Evolutionary conservation across 768 basidiomycete species (phyloP).

Genomic region (Tylopilus sp.): DNA sequence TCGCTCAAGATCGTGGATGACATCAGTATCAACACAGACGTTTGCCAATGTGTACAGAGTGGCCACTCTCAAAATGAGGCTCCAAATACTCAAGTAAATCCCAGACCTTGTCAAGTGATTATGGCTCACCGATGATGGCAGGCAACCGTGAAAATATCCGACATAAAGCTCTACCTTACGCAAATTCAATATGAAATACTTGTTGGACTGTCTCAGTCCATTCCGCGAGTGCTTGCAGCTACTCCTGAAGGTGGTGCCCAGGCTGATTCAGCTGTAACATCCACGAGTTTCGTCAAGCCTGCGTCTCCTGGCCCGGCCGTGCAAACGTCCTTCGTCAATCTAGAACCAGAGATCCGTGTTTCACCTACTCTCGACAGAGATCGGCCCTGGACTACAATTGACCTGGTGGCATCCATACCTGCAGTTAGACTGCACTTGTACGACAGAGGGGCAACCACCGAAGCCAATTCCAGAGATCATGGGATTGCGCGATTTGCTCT

Average conservation of each 20-base stretch:
- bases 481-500: conserved; percentile 87
- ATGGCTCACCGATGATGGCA: conserved; percentile 28
- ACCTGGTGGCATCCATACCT: conserved; percentile 67
- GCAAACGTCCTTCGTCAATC: conserved; percentile 13
- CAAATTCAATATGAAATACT: conserved; percentile 79
- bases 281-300: conserved; percentile 1
- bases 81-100: conserved; percentile 74
- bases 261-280: conserved; percentile 24
- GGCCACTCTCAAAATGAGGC: conserved; percentile 50
- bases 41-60: conserved; percentile 59
- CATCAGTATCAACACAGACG: conserved; percentile 67
- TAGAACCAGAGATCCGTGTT: conserved; percentile 56
- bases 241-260: conserved; percentile 41
- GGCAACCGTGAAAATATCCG: conserved; percentile 74
- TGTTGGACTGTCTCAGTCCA: conserved; percentile 59
- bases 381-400: conserved; percentile 61
- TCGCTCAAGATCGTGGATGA: conserved; percentile 89
- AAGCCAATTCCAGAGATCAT: conserved; percentile 60
- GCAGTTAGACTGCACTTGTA: conserved; percentile 85
- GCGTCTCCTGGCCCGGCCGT: not conserved
- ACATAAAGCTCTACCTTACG: conserved; percentile 80
- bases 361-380: conserved; percentile 20
- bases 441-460: conserved; percentile 56
- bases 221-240: conserved; percentile 60
- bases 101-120: not conserved